Conservation (phyloP, 2,329 filamentous ascomycete species). For the Phoma sp. region DNA sequence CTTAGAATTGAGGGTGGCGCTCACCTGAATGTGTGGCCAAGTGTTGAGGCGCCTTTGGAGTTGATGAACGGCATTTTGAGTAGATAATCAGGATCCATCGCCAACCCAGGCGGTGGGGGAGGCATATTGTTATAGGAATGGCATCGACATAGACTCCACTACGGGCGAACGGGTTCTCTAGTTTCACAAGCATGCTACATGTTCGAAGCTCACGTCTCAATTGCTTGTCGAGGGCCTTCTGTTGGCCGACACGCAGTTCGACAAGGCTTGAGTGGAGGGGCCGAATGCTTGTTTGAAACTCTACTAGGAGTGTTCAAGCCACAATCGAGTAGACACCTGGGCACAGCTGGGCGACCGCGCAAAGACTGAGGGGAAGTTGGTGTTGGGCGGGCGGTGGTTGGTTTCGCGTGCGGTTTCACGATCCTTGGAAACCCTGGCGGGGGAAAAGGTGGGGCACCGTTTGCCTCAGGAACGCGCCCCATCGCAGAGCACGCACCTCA, state of each 20-base stretch:
- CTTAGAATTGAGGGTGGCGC: background rate
- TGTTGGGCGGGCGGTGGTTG: conserved; percentile 1
- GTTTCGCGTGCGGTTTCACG: conserved; percentile 18
- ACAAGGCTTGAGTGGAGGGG: conserved; percentile 11
- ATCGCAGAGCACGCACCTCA: background rate
- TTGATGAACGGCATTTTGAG: conserved; percentile 48
- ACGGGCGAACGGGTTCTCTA: conserved; percentile 22
- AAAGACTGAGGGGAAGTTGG: background rate
- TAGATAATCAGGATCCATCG: conserved; percentile 43
- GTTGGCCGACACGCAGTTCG: background rate
- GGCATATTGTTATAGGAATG: conserved; percentile 6
- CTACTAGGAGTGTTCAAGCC: background rate
- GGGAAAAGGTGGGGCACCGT: conserved; percentile 12
- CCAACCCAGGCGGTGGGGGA: conserved; percentile 10
- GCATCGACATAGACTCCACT: background rate
- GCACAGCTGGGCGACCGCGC: conserved; percentile 12
- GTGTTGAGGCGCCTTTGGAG: conserved; percentile 38
- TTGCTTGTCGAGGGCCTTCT: conserved; percentile 7
- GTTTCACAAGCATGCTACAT: conserved; percentile 35
- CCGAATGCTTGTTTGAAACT: conserved; percentile 19
- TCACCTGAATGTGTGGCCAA: conserved; percentile 46
- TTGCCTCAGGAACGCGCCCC: conserved; percentile 7
- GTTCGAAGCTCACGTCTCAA: conserved; percentile 12
- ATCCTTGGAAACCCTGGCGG: conserved; percentile 5
- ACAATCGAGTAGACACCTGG: conserved; percentile 4